Base-by-base conservation (phyloP, 2,329 filamentous ascomycete genomes). In the Lasiodiplodia citricola region DNA sequence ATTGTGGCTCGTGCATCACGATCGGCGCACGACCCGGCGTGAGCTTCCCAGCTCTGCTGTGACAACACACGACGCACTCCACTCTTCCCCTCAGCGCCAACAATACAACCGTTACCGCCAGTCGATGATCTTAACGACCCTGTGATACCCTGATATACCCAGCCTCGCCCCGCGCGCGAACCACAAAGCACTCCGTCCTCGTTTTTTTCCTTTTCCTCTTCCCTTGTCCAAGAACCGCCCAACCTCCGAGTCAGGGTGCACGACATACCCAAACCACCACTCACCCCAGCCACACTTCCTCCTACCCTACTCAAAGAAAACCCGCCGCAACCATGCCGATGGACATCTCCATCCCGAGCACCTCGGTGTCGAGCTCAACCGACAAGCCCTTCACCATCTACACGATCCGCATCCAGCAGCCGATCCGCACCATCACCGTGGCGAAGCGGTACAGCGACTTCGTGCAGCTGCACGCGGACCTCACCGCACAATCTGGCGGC, bases 371-470 rank as follows among this genome's bases (percentile, higher is more conserved):
- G 65, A 78, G 81, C 3, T 69, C 82, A 66, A 35, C 35, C 18
- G 82, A 85, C 69, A 92, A 93, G 75, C 86, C 90, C 0, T 93
- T 89, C 79, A 94, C 92, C 0, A 86, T 91, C 72, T 95, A 94
- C 83, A 92, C 92, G 78, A 90, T 94, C 79, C 90, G 88, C 25
- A 85, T 96, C 69, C 89, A 91, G 65, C 88, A 93, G 0, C 92
- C 92, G 0, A 86, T 95, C 16, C 89, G 91, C 58, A 91, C 91
- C 4, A 92, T 91, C 74, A 90, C 91, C 72, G 85, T 94, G 5
- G 88, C 90, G 75, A 95, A 94, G 80, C 91, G 92, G 74, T 96
- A 95, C 83, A 93, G 90, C 66, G 92, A 96, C 77, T 96, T 96
- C 76, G 83, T 84, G 67, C 78, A 84, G 57, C 88, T 96, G 18